Conservation (phyloP, 495 filamentous ascomycete genomes). For the Pyronema omphalodes region DNA sequence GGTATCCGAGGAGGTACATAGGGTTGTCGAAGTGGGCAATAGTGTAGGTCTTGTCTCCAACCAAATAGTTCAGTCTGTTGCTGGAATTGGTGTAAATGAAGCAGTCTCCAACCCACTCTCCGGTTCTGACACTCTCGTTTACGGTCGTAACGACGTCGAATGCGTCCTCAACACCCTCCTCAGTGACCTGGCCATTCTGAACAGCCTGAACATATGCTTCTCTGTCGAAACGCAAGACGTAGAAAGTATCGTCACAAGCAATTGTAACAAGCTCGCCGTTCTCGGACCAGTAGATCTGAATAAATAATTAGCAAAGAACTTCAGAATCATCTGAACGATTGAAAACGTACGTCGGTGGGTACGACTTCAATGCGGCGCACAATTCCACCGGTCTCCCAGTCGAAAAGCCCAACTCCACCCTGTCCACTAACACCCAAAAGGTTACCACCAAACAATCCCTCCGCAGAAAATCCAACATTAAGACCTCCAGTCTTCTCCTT, state of each 20-base stretch:
- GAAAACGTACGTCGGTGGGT: constrained; percentile 45
- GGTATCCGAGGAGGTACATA: constrained; percentile 88
- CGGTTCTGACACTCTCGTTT: constrained; percentile 85
- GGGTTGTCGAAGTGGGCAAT: constrained; percentile 90
- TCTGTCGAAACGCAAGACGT: constrained; percentile 75
- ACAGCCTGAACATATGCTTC: constrained; percentile 71
- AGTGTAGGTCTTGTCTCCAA: constrained; percentile 97
- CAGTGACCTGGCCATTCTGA: constrained; percentile 65
- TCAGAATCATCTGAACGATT: background rate
- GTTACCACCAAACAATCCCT: constrained; percentile 75
- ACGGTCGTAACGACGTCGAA: constrained; percentile 93
- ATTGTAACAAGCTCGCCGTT: constrained; percentile 82
- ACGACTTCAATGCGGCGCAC: constrained; percentile 93
- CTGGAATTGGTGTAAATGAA: constrained; percentile 97
- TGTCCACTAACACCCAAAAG: constrained; percentile 90
- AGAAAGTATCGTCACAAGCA: constrained; percentile 89
- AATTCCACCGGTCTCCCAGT: constrained; percentile 79
- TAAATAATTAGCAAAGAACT: too few species aligned
- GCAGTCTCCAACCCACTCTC: constrained; percentile 94
- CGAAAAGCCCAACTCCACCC: constrained; percentile 86
- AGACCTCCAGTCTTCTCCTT: constrained; percentile 76
- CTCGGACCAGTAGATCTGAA: constrained; percentile 88
- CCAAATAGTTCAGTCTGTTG: constrained; percentile 93
- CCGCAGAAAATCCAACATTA: constrained; percentile 89
- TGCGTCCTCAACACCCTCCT: constrained; percentile 93